Evolutionary conservation across 1,284 basidiomycete genomes (phyloP).

Genomic region (Cystobasidium pallidum): DNA sequence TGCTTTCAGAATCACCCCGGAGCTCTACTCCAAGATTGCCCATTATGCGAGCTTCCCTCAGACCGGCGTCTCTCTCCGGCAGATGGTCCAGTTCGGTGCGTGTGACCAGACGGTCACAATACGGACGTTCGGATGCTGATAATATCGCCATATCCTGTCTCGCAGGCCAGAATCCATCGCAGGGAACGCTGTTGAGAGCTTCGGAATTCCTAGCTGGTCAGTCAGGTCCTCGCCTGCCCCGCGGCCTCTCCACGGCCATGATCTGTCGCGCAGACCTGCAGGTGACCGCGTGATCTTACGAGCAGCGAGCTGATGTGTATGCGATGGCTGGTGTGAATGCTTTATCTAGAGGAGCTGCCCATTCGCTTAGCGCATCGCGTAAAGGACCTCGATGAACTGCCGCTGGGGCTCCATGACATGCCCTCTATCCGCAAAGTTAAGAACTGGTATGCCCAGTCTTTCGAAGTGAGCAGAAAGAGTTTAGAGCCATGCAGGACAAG

Average conservation of each 20-base stretch:
- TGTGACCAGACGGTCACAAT: background rate
- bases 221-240: constrained; percentile 48
- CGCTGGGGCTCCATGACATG: constrained; percentile 89
- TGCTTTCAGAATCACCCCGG: constrained; percentile 39
- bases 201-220: constrained; percentile 78
- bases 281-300: constrained; percentile 46
- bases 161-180: constrained; percentile 76
- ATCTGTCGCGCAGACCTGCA: background rate
- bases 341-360: constrained; percentile 77
- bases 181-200: constrained; percentile 82
- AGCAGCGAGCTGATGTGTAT: background rate
- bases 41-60: constrained; percentile 88
- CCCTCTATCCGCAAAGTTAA: constrained; percentile 92
- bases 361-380: constrained; percentile 94
- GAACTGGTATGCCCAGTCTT: constrained; percentile 98
- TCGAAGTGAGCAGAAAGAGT: constrained; percentile 68
- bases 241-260: background rate
- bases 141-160: background rate
- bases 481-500: background rate
- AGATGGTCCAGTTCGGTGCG: constrained; percentile 75
- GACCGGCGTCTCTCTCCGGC: constrained; percentile 75
- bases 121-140: background rate
- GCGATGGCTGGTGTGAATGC: background rate
- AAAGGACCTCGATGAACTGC: constrained; percentile 92
- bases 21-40: constrained; percentile 88